A percentile compares a stretch with the other conserved stretches of the same genome.
These are phyloP conservation scores for Cryptococcus sp. DNA, from an alignment of 1,284 basidiomycete genomes.

Conservation along the genomic window DNA sequence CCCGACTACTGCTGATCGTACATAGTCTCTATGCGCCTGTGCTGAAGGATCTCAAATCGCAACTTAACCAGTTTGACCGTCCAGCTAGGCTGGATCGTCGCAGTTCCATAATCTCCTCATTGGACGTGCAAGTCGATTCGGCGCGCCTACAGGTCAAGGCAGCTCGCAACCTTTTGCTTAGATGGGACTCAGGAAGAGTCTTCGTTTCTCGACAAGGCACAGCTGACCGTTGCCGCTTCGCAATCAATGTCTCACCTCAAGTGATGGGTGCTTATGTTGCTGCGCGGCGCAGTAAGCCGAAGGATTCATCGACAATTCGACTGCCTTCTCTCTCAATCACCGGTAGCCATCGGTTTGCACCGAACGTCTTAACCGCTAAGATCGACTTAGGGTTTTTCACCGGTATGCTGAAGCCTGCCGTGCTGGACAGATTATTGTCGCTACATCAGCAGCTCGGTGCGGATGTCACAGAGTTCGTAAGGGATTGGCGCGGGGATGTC, in stretches of 20 bases:
- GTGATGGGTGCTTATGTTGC: slow-evolving; percentile 41
- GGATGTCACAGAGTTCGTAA: slow-evolving; percentile 34
- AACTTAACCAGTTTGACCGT: too few species aligned
- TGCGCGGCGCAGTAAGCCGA: slow-evolving; percentile 24
- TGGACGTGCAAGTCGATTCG: slow-evolving; percentile 33
- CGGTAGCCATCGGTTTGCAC: slow-evolving; percentile 13
- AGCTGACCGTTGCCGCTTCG: slow-evolving; percentile 29
- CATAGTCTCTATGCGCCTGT: slow-evolving; percentile 4
- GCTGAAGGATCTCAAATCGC: not conserved
- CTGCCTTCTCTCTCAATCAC: slow-evolving; percentile 29
- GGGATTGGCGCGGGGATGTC: slow-evolving; percentile 22
- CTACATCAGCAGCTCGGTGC: slow-evolving; percentile 43
- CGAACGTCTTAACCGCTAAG: slow-evolving; percentile 18
- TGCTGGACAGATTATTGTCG: slow-evolving; percentile 47
- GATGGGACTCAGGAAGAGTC: slow-evolving; percentile 45
- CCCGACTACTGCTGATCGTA: slow-evolving; percentile 5
- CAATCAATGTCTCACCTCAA: slow-evolving; percentile 37
- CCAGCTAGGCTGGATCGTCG: not conserved
- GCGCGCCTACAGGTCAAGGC: slow-evolving; percentile 35
- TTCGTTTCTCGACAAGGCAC: slow-evolving; percentile 18
- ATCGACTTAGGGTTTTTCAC: slow-evolving; percentile 47
- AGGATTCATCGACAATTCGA: slow-evolving; percentile 31
- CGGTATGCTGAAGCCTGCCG: slow-evolving; percentile 47
- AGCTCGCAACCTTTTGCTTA: slow-evolving; percentile 42
- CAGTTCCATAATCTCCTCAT: not conserved